Evolutionary conservation across 352 stramenopile species (phyloP).

Genomic region (Plasmopara halstedii): DNA sequence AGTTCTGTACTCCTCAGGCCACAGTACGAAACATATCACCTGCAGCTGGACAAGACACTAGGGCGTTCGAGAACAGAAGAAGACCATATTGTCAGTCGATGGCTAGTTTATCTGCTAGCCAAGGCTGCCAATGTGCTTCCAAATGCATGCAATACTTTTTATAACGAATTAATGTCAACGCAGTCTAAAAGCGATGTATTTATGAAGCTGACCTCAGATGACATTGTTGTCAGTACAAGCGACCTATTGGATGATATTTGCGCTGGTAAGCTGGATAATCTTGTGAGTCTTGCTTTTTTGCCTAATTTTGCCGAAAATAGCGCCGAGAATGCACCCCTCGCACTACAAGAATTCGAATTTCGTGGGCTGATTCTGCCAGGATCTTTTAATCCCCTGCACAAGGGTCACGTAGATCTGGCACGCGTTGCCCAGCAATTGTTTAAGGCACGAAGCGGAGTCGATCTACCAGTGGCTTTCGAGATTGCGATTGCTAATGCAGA

Average conservation of each 20-base stretch:
- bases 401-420: constrained; percentile 59
- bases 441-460: constrained; percentile 14
- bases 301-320: constrained; percentile 4
- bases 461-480: constrained; percentile 59
- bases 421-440: constrained; percentile 38
- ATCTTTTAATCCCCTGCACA: constrained; percentile 81
- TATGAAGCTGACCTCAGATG: constrained; percentile 6
- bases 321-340: constrained; percentile 1
- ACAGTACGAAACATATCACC: constrained; percentile 45
- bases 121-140: constrained; percentile 32
- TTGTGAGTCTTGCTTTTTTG: constrained; percentile 48
- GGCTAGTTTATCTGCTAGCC: constrained; percentile 60
- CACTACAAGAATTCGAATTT: constrained; percentile 35
- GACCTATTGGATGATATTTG: constrained; percentile 29
- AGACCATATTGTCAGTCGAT: constrained; percentile 58
- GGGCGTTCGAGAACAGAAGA: constrained; percentile 48
- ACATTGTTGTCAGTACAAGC: neutral
- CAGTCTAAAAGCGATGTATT: constrained; percentile 27
- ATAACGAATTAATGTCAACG: constrained; percentile 22
- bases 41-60: constrained; percentile 59
- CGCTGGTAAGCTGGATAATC: constrained; percentile 3
- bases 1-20: constrained; percentile 11
- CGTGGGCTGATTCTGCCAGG: constrained; percentile 59
- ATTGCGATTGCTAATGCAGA: constrained; percentile 72
- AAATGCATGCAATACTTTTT: constrained; percentile 19